phyloP scores from a whole-genome alignment of 2,329 filamentous ascomycete species.

The Daldinia sp. region DNA sequence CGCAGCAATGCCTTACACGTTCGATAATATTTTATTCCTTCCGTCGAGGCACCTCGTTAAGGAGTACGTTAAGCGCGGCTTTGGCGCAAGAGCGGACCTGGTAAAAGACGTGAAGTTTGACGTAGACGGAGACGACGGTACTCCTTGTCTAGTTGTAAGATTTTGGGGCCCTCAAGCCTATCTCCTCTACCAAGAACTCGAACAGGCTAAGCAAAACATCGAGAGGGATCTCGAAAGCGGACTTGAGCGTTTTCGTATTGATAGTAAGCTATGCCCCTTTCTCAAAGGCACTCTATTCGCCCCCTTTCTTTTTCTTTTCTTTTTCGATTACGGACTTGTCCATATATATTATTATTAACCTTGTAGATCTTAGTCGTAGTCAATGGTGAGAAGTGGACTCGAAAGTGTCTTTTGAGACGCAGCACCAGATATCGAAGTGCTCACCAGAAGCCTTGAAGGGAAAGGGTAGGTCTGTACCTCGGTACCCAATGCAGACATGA shows the following conservation, averaged over 20 bases:
- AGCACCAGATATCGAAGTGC: slow-evolving; percentile 5
- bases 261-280: slow-evolving; percentile 1
- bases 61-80: background rate
- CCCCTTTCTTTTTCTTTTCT: background rate
- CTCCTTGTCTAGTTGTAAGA: slow-evolving; percentile 21
- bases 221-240: slow-evolving; percentile 2
- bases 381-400: background rate
- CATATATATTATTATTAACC: background rate
- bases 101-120: slow-evolving; percentile 16
- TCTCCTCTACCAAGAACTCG: background rate
- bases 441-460: slow-evolving; percentile 19
- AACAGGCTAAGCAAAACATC: slow-evolving; percentile 1
- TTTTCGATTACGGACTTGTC: background rate
- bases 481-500: too few relatives aligned
- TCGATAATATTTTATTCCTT: slow-evolving; percentile 12
- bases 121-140: slow-evolving; percentile 23
- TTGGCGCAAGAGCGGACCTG: background rate
- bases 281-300: background rate
- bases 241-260: slow-evolving; percentile 22
- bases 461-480: background rate
- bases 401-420: slow-evolving; percentile 17
- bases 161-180: slow-evolving; percentile 1
- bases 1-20: slow-evolving; percentile 14
- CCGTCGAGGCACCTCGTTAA: slow-evolving; percentile 10
- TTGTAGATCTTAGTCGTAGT: background rate